Conservation (phyloP, 257 asterid genomes). For the Datura wrightii region DNA sequence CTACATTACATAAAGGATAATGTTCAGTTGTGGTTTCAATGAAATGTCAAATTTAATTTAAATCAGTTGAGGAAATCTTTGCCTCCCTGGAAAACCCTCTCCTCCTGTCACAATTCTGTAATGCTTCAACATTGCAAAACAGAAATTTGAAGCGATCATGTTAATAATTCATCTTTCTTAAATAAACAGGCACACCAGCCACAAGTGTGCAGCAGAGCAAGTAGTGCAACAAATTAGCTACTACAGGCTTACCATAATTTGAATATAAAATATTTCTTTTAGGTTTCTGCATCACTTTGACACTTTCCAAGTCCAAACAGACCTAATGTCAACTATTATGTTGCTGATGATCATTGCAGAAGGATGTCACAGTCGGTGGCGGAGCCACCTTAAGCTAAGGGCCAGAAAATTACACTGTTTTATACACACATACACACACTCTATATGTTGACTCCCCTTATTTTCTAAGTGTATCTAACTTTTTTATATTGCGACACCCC, state of each 20-base stretch:
- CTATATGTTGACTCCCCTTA: no score
- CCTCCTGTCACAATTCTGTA: neutral
- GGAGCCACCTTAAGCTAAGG: no score
- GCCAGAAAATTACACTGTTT: no score
- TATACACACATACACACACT: no score
- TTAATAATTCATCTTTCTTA: neutral
- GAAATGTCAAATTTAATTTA: neutral
- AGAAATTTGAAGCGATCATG: neutral
- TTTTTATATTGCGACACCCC: no score
- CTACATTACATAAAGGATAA: neutral
- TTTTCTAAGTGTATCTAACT: no score
- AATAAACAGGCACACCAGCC: neutral
- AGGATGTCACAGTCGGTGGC: neutral
- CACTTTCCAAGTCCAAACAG: neutral
- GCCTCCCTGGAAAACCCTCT: neutral
- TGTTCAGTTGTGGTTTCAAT: neutral
- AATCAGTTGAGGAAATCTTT: neutral
- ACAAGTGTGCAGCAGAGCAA: constrained; percentile 7
- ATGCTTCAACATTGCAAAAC: neutral
- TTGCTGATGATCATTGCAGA: neutral
- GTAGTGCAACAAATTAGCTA: neutral
- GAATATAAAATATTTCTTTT: neutral
- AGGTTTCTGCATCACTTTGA: neutral
- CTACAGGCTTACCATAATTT: neutral
- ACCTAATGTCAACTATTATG: neutral